These are phyloP conservation scores for Drechslerella coelobrocha DNA, from an alignment of 2,329 filamentous ascomycete species.

Conservation along the genomic window DNA sequence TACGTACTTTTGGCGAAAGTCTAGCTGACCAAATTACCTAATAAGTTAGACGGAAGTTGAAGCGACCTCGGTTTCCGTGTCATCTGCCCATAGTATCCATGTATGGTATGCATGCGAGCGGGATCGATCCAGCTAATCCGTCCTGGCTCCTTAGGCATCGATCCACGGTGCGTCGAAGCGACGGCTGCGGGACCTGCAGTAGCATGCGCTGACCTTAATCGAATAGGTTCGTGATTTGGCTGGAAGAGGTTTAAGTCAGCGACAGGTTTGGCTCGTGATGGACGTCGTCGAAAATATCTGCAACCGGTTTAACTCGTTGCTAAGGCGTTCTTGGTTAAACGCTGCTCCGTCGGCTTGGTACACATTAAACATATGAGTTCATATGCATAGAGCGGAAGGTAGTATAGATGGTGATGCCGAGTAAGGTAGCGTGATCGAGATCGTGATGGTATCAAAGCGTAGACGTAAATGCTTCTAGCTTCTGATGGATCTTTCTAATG, in stretches of 20 bases:
- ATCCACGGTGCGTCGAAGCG: not conserved
- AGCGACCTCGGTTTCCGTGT: too few relatives aligned
- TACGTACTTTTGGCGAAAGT: too few relatives aligned
- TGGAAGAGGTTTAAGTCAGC: not conserved
- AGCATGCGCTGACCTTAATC: not conserved
- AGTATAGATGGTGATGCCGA: too few relatives aligned
- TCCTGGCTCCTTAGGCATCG: not conserved
- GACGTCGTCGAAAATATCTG: not conserved
- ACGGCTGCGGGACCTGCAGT: not conserved
- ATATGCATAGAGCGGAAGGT: too few relatives aligned
- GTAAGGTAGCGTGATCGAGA: too few relatives aligned
- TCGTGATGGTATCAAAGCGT: too few relatives aligned
- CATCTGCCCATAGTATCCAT: not conserved
- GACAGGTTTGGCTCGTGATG: not conserved
- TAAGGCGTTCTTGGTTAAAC: slow-evolving; percentile 1
- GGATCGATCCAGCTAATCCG: not conserved
- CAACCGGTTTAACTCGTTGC: too few relatives aligned
- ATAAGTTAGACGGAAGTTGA: too few relatives aligned
- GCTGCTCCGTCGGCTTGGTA: not conserved
- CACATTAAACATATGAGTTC: too few relatives aligned
- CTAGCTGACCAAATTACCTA: too few relatives aligned
- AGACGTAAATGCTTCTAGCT: too few relatives aligned
- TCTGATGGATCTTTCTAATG: too few relatives aligned
- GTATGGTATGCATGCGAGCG: not conserved
- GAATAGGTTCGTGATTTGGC: not conserved